Evolutionary conservation across 75 land plant genomes (phyloP).

Genomic region (Selaginella tamariscina): DNA sequence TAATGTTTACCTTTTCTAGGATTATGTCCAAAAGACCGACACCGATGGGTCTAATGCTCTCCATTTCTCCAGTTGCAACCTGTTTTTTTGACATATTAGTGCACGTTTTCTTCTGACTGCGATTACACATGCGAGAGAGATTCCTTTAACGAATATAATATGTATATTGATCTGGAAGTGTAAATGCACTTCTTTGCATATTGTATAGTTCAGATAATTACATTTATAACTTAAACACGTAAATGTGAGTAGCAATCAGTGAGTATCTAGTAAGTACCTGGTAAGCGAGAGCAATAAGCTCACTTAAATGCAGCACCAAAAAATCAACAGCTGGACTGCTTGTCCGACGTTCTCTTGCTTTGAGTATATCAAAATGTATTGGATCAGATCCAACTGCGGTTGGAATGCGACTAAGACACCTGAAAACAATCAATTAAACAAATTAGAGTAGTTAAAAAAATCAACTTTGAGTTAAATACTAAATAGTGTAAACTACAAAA

Average conservation of each 20-base stretch:
- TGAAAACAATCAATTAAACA: conserved; percentile 12
- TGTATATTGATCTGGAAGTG: too few species aligned
- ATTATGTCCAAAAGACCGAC: conserved; percentile 53
- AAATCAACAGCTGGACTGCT: conserved; percentile 39
- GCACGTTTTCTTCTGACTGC: too few species aligned
- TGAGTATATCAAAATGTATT: conserved; percentile 70
- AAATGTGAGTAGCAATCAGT: neutral
- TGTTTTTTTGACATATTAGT: conserved; percentile 16
- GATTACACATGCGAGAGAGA: too few species aligned
- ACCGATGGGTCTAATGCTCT: conserved; percentile 76
- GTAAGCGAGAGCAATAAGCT: conserved; percentile 86
- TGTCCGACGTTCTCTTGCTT: conserved; percentile 38
- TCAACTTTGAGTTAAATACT: neutral
- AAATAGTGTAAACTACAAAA: neutral
- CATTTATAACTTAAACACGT: too few species aligned
- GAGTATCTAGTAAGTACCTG: conserved; percentile 39
- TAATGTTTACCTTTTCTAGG: conserved; percentile 58
- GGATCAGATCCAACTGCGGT: conserved; percentile 66
- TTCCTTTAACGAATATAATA: too few species aligned
- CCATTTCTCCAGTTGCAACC: conserved; percentile 85
- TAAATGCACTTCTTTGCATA: too few species aligned
- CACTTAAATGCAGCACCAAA: conserved; percentile 74
- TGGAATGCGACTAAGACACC: conserved; percentile 78
- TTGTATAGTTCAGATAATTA: too few species aligned
- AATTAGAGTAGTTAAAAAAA: neutral